These are phyloP conservation scores for Quercus glauca DNA, from an alignment of 306 rosid genomes.

Conservation along the genomic window DNA sequence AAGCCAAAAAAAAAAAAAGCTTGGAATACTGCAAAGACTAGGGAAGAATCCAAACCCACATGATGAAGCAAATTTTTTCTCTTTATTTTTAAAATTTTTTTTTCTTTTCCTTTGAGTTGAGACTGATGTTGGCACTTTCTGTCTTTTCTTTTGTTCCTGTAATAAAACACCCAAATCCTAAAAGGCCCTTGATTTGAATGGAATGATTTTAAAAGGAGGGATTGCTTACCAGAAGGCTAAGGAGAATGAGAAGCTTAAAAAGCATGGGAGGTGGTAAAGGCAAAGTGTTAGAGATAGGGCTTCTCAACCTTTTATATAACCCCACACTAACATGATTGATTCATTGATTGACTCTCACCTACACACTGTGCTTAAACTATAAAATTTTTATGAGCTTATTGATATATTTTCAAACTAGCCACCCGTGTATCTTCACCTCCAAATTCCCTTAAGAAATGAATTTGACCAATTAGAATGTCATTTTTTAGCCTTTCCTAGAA, in stretches of 20 bases:
- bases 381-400: neutral
- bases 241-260: slow-evolving; percentile 25
- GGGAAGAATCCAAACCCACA: slow-evolving; percentile 43
- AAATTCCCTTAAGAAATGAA: neutral
- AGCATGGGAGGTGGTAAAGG: slow-evolving; percentile 30
- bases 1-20: slow-evolving; percentile 17
- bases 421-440: neutral
- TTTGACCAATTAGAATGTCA: neutral
- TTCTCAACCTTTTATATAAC: slow-evolving; percentile 16
- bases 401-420: neutral
- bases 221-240: slow-evolving; percentile 10
- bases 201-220: slow-evolving; percentile 24
- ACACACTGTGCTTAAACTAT: slow-evolving; percentile 3
- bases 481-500: too few species aligned
- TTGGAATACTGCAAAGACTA: slow-evolving; percentile 27
- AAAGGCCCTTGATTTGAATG: slow-evolving; percentile 40
- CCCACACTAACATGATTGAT: slow-evolving; percentile 59
- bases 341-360: slow-evolving; percentile 45
- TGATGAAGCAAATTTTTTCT: slow-evolving; percentile 9
- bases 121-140: slow-evolving; percentile 44
- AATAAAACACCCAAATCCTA: slow-evolving; percentile 70
- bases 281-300: slow-evolving; percentile 16
- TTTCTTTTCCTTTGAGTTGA: slow-evolving; percentile 8
- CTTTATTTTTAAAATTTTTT: neutral
- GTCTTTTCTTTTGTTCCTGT: slow-evolving; percentile 41